phyloP scores from a whole-genome alignment of 2,329 filamentous ascomycete genomes.

The Gaeumannomyces sp. region DNA sequence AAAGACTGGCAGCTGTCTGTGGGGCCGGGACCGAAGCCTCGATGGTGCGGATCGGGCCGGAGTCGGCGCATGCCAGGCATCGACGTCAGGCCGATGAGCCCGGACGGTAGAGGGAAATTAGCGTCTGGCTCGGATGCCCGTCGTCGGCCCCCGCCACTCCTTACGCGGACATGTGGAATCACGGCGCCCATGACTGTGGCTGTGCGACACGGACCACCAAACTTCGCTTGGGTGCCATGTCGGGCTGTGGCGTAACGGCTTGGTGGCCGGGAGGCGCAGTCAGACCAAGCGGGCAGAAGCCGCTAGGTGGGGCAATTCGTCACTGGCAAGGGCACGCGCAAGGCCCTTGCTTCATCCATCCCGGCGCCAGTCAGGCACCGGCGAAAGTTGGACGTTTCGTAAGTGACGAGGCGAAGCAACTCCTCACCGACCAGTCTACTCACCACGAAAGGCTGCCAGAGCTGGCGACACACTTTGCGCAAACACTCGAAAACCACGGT shows the following conservation, averaged over 20 bases:
- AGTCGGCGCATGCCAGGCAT: background rate
- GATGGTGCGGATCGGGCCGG: background rate
- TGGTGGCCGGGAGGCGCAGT: background rate
- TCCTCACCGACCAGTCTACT: background rate
- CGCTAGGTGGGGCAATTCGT: slow-evolving; percentile 11
- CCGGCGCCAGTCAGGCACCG: slow-evolving; percentile 12
- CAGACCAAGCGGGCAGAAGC: background rate
- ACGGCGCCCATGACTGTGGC: background rate
- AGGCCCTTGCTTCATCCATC: slow-evolving; percentile 3
- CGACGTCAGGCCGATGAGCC: background rate
- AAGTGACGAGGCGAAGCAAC: slow-evolving; percentile 11
- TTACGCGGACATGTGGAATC: background rate
- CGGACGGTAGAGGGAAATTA: no score
- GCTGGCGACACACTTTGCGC: background rate
- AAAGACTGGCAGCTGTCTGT: background rate
- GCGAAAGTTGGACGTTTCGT: slow-evolving; percentile 11
- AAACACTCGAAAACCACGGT: background rate
- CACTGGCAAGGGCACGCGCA: slow-evolving; percentile 5
- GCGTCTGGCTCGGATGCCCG: no score
- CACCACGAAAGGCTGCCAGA: background rate
- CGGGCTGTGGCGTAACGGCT: background rate
- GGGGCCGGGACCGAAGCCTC: background rate
- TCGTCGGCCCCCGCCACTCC: background rate
- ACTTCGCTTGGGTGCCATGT: background rate
- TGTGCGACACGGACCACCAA: background rate